A percentile compares a stretch with the other conserved stretches of the same genome.
phyloP scores from a whole-genome alignment of 305 asterid species.

The Fraxinus sp. region DNA sequence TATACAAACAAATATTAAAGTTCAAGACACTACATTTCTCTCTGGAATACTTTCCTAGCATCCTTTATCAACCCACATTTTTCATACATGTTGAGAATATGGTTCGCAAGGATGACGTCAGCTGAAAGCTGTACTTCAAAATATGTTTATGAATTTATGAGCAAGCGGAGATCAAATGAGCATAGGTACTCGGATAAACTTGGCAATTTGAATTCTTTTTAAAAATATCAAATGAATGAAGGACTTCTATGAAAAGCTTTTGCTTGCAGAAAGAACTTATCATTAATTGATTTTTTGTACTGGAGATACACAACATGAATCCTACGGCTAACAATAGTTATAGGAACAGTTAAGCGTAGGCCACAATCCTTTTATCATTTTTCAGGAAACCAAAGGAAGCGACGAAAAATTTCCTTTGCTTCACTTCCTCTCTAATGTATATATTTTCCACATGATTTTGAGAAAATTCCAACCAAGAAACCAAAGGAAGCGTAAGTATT shows the following conservation, averaged over 20 bases:
- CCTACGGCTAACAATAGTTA: slow-evolving; percentile 18
- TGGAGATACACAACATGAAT: slow-evolving; percentile 23
- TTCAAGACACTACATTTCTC: slow-evolving; percentile 71
- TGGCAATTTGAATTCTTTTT: slow-evolving; percentile 32
- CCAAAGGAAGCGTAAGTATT: no score
- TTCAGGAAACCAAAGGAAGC: slow-evolving; percentile 10
- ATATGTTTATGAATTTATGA: slow-evolving; percentile 51
- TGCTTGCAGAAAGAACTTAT: slow-evolving; percentile 56
- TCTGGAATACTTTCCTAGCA: slow-evolving; percentile 59
- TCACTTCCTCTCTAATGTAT: background rate
- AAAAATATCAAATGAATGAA: slow-evolving; percentile 42
- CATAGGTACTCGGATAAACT: slow-evolving; percentile 51
- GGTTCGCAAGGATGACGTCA: slow-evolving; percentile 63
- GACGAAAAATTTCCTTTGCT: background rate
- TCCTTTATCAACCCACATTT: slow-evolving; percentile 60
- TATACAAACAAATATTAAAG: slow-evolving; percentile 60
- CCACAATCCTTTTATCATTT: slow-evolving; percentile 34
- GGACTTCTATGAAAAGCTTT: slow-evolving; percentile 52
- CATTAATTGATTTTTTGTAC: slow-evolving; percentile 40
- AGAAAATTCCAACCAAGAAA: background rate
- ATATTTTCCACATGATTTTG: background rate
- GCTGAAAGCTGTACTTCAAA: slow-evolving; percentile 40
- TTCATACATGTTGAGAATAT: slow-evolving; percentile 55
- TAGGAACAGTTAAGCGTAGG: background rate
- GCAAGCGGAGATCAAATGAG: slow-evolving; percentile 52